Percentiles rank a stretch among this genome's conserved stretches.
phyloP scores from a whole-genome alignment of 768 basidiomycete genomes.

The Leccinum incarnatum region DNA sequence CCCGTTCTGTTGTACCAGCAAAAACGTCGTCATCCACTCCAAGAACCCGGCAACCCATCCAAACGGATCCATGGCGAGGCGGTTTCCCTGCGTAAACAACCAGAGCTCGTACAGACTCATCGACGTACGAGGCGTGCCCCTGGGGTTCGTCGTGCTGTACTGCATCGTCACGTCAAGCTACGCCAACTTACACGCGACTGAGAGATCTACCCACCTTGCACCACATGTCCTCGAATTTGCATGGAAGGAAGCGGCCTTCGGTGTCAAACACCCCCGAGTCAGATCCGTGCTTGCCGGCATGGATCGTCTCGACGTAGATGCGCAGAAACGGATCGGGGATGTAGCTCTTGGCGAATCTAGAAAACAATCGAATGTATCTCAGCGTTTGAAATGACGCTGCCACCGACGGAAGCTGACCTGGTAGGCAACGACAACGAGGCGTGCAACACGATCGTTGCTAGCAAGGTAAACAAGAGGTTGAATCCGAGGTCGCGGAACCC shows the following conservation, averaged over 20 bases:
- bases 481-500: conserved; percentile 43
- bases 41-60: conserved; percentile 36
- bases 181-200: neutral
- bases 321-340: conserved; percentile 44
- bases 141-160: conserved; percentile 15
- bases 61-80: conserved; percentile 36
- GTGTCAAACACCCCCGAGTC: conserved; percentile 42
- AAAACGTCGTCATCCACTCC: conserved; percentile 39
- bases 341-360: conserved; percentile 20
- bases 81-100: conserved; percentile 28
- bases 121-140: conserved; percentile 14
- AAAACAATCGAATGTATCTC: neutral
- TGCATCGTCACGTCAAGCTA: neutral
- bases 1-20: conserved; percentile 41
- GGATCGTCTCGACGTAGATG: conserved; percentile 34
- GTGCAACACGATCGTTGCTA: conserved; percentile 37
- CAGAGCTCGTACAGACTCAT: conserved; percentile 34
- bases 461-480: conserved; percentile 35
- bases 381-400: neutral
- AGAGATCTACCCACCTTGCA: conserved; percentile 29
- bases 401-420: conserved; percentile 15
- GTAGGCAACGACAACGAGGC: conserved; percentile 35
- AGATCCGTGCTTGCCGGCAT: conserved; percentile 41
- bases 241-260: conserved; percentile 40
- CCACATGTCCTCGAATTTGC: conserved; percentile 45